Evolutionary conservation across 2,329 filamentous ascomycete genomes (phyloP), one percentile per base, ranked within the genome.

Genomic region (Leptodontidium sp.): DNA sequence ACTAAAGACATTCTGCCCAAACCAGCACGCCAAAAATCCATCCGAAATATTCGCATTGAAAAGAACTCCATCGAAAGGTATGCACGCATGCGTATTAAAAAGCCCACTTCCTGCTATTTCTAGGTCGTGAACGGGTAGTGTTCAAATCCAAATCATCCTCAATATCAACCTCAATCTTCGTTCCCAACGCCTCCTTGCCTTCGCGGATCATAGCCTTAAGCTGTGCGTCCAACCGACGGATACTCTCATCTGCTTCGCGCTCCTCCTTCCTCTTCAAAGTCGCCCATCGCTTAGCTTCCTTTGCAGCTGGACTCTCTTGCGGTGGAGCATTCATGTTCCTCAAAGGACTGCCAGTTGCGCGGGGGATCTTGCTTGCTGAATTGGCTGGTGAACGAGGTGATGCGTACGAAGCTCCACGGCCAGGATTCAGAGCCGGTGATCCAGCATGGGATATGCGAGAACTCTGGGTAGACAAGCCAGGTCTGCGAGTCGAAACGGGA

Each of bases 201-300:
- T 98, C 91, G 1, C 90, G 86, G 65, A 99, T 97, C 91, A 99
- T 93, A 43, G 90, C 91, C 77, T 92, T 88, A 59, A 98, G 82
- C 74, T 92, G 89, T 59, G 88, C 85, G 77, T 96, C 97, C 80
- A 98, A 89, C 32, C 91, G 88, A 61, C 89, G 89, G 74, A 98
- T 91, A 64, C 91, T 90, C 53, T 90, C 88, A 74, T 98, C 94
- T 8, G 92, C 87, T 74, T 94, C 90, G 57, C 89, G 85, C 75
- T 97, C 93, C 68, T 92, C 91, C 62, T 88, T 87, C 29, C 89
- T 84, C 72, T 91, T 87, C 76, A 88, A 87, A n/a, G 90, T 89
- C 6, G 93, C 90, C 66, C 94, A 88, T 55, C 87, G 86, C 77
- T 91, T 90, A 7, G 93, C 92, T 75, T 97, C 93, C 24, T 84